Conservation (phyloP, 2,329 filamentous ascomycete species). For the Pseudogymnoascus sp. region DNA sequence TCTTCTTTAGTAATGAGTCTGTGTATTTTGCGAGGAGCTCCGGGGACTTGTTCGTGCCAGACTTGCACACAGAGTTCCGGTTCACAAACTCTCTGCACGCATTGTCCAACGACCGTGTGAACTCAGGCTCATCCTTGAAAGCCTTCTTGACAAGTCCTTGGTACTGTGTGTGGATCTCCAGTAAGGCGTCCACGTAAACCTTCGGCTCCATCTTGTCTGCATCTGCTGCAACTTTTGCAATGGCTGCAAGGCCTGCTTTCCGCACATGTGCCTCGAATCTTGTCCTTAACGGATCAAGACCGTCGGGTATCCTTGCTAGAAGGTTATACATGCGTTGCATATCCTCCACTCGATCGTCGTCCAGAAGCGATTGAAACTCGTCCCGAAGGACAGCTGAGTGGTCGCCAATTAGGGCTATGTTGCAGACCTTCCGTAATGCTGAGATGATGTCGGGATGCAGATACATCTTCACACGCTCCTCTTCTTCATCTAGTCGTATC, state of each 20-base stretch:
- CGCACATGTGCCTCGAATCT: slow-evolving; percentile 90
- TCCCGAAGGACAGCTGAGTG: slow-evolving; percentile 82
- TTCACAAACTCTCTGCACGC: slow-evolving; percentile 98
- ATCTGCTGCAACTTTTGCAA: slow-evolving; percentile 82
- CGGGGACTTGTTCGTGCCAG: slow-evolving; percentile 86
- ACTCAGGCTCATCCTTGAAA: slow-evolving; percentile 92
- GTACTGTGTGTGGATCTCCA: slow-evolving; percentile 92
- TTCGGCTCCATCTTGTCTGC: slow-evolving; percentile 91
- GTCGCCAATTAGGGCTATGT: slow-evolving; percentile 80
- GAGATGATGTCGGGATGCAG: slow-evolving; percentile 82
- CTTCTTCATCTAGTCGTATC: slow-evolving; percentile 78
- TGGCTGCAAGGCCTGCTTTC: slow-evolving; percentile 77
- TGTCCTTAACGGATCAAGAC: slow-evolving; percentile 76
- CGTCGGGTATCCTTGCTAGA: slow-evolving; percentile 79
- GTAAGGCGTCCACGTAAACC: slow-evolving; percentile 87
- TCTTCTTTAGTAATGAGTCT: slow-evolving; percentile 86
- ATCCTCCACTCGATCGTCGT: slow-evolving; percentile 91
- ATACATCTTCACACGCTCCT: slow-evolving; percentile 86
- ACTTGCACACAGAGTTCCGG: slow-evolving; percentile 90
- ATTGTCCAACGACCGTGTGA: slow-evolving; percentile 91
- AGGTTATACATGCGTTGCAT: slow-evolving; percentile 95
- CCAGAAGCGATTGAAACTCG: slow-evolving; percentile 88
- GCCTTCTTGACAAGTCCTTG: slow-evolving; percentile 83
- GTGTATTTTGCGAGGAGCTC: slow-evolving; percentile 94
- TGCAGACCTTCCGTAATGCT: slow-evolving; percentile 77